Conservation (phyloP, 2,329 filamentous ascomycete genomes). For the Allantophomopsis cytisporea region DNA sequence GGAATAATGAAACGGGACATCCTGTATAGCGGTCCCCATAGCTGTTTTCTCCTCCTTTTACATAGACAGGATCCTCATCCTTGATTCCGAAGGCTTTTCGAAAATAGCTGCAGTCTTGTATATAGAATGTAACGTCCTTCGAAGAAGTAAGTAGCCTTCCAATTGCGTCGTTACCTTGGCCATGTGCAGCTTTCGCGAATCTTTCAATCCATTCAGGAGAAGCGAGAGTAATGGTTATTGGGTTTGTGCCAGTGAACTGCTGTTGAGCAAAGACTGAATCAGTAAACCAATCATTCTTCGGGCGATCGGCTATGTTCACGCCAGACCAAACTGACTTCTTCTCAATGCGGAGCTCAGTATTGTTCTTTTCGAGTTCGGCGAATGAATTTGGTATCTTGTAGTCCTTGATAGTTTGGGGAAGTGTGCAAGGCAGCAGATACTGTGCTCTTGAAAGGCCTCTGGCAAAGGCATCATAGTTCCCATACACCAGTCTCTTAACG, state of each 20-base stretch:
- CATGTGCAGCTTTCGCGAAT: slow-evolving; percentile 7
- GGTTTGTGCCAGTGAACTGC: slow-evolving; percentile 23
- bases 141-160: slow-evolving; percentile 4
- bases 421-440: no score
- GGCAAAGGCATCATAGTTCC: no score
- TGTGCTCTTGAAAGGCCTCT: no score
- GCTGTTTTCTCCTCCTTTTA: no score
- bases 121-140: slow-evolving; percentile 7
- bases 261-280: slow-evolving; percentile 26
- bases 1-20: slow-evolving; percentile 27
- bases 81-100: slow-evolving; percentile 6
- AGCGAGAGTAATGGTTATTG: slow-evolving; percentile 9
- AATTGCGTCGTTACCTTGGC: slow-evolving; percentile 6
- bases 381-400: no score
- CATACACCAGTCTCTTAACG: no score
- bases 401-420: no score
- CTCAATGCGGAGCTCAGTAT: slow-evolving; percentile 5
- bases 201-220: slow-evolving; percentile 7
- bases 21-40: slow-evolving; percentile 12
- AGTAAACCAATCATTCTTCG: slow-evolving; percentile 9
- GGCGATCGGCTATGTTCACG: slow-evolving; percentile 12
- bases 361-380: slow-evolving; percentile 2
- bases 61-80: slow-evolving; percentile 3
- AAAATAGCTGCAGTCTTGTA: slow-evolving; percentile 16
- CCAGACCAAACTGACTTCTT: slow-evolving; percentile 15